These are phyloP conservation scores for Eremomyces bilateralis DNA, from an alignment of 495 filamentous ascomycete species.

Conservation along the genomic window DNA sequence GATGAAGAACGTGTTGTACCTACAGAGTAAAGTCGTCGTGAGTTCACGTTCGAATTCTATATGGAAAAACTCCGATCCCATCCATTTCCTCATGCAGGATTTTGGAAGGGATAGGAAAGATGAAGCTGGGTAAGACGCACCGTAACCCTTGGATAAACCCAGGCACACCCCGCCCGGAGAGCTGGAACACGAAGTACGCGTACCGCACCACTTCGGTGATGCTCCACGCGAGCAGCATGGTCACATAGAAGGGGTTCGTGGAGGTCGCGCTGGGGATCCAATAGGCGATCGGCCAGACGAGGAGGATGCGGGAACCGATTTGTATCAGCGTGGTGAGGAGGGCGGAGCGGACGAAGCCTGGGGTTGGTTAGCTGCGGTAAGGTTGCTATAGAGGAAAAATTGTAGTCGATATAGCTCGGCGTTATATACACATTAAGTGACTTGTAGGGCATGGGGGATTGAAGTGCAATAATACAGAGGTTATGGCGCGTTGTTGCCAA, in stretches of 20 bases:
- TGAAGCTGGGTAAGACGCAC: slow-evolving; percentile 11
- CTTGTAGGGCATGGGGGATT: neutral
- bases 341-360: slow-evolving; percentile 66
- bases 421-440: neutral
- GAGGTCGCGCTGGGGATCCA: slow-evolving; percentile 37
- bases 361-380: too few relatives aligned
- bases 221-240: slow-evolving; percentile 65
- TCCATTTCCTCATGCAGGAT: slow-evolving; percentile 2
- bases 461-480: neutral
- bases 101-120: too few relatives aligned
- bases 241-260: slow-evolving; percentile 30
- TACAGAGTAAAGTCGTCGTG: slow-evolving; percentile 6
- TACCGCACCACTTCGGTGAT: slow-evolving; percentile 79
- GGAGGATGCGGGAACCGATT: slow-evolving; percentile 57
- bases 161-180: slow-evolving; percentile 37
- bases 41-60: neutral
- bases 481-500: neutral
- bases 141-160: slow-evolving; percentile 55
- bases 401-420: neutral
- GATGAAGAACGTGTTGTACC: slow-evolving; percentile 80
- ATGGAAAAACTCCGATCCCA: neutral
- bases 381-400: neutral
- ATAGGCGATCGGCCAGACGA: slow-evolving; percentile 60
- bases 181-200: slow-evolving; percentile 58
- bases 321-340: slow-evolving; percentile 75